A percentile compares a stretch with the other conserved stretches of the same genome.
These are phyloP conservation scores for Fusarium napiforme DNA, from an alignment of 2,329 filamentous ascomycete species.

Conservation along the genomic window DNA sequence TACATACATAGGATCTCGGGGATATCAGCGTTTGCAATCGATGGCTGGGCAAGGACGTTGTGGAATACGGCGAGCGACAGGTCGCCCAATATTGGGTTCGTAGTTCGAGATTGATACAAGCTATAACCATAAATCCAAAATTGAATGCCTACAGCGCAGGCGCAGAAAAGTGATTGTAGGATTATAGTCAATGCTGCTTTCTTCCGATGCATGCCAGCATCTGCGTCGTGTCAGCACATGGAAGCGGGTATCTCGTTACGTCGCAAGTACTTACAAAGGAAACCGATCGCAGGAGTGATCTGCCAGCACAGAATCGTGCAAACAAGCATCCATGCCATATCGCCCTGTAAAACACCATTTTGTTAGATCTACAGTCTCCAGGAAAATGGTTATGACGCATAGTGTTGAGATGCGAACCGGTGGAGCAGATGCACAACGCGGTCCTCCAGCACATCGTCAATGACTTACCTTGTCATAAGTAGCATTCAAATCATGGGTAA, in stretches of 20 bases:
- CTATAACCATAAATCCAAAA: slow-evolving; percentile 61
- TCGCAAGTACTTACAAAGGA: slow-evolving; percentile 38
- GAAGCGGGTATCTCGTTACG: too few species aligned
- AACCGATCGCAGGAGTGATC: slow-evolving; percentile 54
- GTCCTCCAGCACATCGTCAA: fast-evolving
- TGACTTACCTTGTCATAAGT: slow-evolving; percentile 54
- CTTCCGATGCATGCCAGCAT: slow-evolving; percentile 53
- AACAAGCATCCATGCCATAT: slow-evolving; percentile 56
- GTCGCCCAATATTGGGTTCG: slow-evolving; percentile 51
- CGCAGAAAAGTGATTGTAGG: slow-evolving; percentile 59
- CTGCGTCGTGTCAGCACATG: not conserved
- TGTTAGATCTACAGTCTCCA: slow-evolving; percentile 4
- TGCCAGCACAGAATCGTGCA: slow-evolving; percentile 53
- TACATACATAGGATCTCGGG: slow-evolving; percentile 50
- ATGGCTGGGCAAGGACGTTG: slow-evolving; percentile 52
- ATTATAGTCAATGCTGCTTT: slow-evolving; percentile 58
- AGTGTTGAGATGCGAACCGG: not conserved
- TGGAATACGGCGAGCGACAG: slow-evolving; percentile 50
- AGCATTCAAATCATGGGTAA: slow-evolving; percentile 57
- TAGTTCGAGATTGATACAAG: slow-evolving; percentile 52
- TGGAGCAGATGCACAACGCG: not conserved
- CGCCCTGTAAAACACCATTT: slow-evolving; percentile 45
- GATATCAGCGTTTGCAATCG: slow-evolving; percentile 51
- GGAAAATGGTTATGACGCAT: too few species aligned
- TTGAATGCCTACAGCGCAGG: slow-evolving; percentile 57